A percentile compares a stretch with the other conserved stretches of the same genome.
These are phyloP conservation scores for Colletotrichum navitas DNA, from an alignment of 2,329 filamentous ascomycete species.

Conservation along the genomic window DNA sequence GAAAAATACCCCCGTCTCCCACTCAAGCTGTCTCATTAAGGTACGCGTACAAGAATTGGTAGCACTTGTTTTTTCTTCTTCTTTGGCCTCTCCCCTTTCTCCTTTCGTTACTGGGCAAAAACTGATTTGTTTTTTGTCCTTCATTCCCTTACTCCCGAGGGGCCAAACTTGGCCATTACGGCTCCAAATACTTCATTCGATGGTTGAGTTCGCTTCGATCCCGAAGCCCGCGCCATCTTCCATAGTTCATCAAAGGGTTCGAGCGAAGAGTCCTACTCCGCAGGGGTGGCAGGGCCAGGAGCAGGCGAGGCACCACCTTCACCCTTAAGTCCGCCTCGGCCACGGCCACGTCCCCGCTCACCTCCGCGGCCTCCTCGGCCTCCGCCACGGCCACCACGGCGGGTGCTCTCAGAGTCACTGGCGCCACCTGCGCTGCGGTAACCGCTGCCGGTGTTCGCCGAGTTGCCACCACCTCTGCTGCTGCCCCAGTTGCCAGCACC, in stretches of 20 bases:
- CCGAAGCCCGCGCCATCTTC: conserved; percentile 13
- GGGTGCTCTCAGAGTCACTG: conserved; percentile 73
- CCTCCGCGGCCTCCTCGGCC: conserved; percentile 69
- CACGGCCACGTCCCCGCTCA: conserved; percentile 68
- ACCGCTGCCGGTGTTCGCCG: conserved; percentile 71
- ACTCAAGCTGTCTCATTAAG: conserved; percentile 42
- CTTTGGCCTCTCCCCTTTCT: conserved; percentile 30
- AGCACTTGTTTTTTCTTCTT: conserved; percentile 38
- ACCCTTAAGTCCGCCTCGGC: conserved; percentile 70
- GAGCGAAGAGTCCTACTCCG: conserved; percentile 48
- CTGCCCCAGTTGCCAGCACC: conserved; percentile 77
- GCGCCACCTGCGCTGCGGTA: conserved; percentile 90
- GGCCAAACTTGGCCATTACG: conserved; percentile 39
- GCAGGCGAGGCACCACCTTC: conserved; percentile 68
- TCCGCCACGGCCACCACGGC: conserved; percentile 67
- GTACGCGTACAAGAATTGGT: conserved; percentile 44
- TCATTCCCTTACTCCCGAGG: conserved; percentile 30
- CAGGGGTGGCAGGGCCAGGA: conserved; percentile 63
- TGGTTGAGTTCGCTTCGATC: conserved; percentile 19
- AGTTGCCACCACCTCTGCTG: conserved; percentile 72
- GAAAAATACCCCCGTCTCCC: conserved; percentile 17
- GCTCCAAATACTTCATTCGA: conserved; percentile 41
- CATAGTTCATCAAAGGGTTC: conserved; percentile 33
- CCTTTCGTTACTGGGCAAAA: conserved; percentile 36
- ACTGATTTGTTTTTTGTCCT: conserved; percentile 25